Conservation (phyloP, 2,329 filamentous ascomycete genomes). For the Fusarium sp. region DNA sequence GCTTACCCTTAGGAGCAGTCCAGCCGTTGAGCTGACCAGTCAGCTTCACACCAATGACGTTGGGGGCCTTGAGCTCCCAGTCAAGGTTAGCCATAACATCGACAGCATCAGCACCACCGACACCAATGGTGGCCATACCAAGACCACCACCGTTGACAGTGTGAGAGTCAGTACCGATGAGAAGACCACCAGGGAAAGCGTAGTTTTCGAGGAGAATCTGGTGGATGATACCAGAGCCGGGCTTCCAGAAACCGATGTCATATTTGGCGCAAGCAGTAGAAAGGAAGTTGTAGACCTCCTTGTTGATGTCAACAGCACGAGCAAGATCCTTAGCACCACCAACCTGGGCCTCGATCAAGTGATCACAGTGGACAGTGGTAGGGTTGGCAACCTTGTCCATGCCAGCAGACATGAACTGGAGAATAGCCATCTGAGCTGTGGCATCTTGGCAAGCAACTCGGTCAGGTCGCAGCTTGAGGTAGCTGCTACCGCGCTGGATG, state of each 20-base stretch:
- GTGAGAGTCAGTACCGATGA: slow-evolving; percentile 98
- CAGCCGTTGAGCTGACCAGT: slow-evolving; percentile 90
- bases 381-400: slow-evolving; percentile 96
- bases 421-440: slow-evolving; percentile 98
- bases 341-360: slow-evolving; percentile 97
- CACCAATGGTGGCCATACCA: slow-evolving; percentile 93
- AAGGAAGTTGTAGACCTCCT: slow-evolving; percentile 99
- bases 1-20: slow-evolving; percentile 88
- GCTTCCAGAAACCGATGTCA: slow-evolving; percentile 99
- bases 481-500: slow-evolving; percentile 93
- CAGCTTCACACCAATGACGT: slow-evolving; percentile 95
- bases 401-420: slow-evolving; percentile 99
- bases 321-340: slow-evolving; percentile 94
- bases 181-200: slow-evolving; percentile 96
- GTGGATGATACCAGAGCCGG: slow-evolving; percentile 98
- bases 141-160: slow-evolving; percentile 97
- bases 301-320: slow-evolving; percentile 92
- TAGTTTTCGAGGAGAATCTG: slow-evolving; percentile 99
- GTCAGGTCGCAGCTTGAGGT: slow-evolving; percentile 96
- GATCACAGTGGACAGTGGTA: slow-evolving; percentile 96
- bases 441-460: slow-evolving; percentile 99
- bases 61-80: slow-evolving; percentile 98
- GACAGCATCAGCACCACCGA: slow-evolving; percentile 97
- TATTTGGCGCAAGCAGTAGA: slow-evolving; percentile 96
- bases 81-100: slow-evolving; percentile 98